Conservation (phyloP, 192 early-diverging fungal species). For the Paraglomus occultum region DNA sequence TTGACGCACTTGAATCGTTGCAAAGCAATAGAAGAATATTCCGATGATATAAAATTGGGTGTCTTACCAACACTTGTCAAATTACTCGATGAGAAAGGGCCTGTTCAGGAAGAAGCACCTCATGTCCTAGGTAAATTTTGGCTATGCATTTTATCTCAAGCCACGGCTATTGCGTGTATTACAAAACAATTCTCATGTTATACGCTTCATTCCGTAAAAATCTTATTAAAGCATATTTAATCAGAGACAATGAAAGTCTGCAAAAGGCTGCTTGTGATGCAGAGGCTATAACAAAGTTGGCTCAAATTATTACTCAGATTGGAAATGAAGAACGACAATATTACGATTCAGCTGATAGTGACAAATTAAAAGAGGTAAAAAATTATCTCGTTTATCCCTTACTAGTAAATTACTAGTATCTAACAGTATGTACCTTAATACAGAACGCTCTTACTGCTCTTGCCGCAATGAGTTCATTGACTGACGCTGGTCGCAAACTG, state of each 20-base stretch:
- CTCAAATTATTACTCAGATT: constrained; percentile 51
- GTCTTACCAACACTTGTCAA: constrained; percentile 71
- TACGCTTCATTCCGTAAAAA: neutral
- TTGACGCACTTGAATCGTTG: constrained; percentile 65
- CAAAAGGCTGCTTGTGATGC: constrained; percentile 76
- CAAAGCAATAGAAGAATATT: constrained; percentile 52
- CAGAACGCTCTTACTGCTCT: constrained; percentile 70
- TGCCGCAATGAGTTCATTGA: constrained; percentile 65
- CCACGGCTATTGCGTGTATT: neutral
- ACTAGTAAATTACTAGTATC: neutral
- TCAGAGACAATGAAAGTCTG: constrained; percentile 67
- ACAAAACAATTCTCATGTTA: neutral
- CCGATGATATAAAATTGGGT: constrained; percentile 48
- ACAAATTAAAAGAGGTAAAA: constrained; percentile 66
- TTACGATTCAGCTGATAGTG: constrained; percentile 44
- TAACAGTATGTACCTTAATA: neutral
- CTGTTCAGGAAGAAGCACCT: constrained; percentile 65
- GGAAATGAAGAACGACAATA: constrained; percentile 41
- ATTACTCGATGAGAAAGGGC: constrained; percentile 55
- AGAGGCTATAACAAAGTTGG: constrained; percentile 66
- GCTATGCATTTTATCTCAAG: neutral
- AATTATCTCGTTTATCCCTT: neutral
- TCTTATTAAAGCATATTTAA: constrained; percentile 54
- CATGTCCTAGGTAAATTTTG: constrained; percentile 49
- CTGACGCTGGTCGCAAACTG: constrained; percentile 70